Conservation (phyloP, 2,329 filamentous ascomycete species). For the Ceratocystis eucalypticola region DNA sequence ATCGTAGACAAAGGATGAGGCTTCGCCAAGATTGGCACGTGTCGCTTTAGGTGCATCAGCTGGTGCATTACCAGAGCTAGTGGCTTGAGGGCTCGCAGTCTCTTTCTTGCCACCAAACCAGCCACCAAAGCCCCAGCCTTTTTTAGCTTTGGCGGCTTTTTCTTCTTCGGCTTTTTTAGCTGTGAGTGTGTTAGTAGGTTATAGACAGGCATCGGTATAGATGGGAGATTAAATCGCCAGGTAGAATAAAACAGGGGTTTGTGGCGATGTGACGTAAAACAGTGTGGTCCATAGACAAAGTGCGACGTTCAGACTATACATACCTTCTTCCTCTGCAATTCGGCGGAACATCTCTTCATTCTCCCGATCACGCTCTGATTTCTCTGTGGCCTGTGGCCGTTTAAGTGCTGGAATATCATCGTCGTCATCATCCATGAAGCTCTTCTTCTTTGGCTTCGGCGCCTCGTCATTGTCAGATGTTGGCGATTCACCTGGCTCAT, state of each 20-base stretch:
- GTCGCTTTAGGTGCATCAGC: slow-evolving; percentile 52
- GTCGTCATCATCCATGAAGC: slow-evolving; percentile 70
- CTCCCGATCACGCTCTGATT: slow-evolving; percentile 58
- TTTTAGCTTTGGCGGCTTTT: slow-evolving; percentile 33
- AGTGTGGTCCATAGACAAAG: neutral
- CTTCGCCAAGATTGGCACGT: slow-evolving; percentile 83
- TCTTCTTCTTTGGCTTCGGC: slow-evolving; percentile 57
- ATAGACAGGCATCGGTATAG: slow-evolving; percentile 14
- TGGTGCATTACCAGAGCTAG: slow-evolving; percentile 26
- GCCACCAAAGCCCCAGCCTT: slow-evolving; percentile 67
- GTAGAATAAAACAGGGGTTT: neutral
- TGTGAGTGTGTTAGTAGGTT: slow-evolving; percentile 23
- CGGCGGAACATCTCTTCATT: slow-evolving; percentile 77
- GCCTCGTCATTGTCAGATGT: slow-evolving; percentile 33
- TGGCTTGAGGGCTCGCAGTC: slow-evolving; percentile 22
- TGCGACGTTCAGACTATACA: slow-evolving; percentile 24
- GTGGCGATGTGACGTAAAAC: neutral
- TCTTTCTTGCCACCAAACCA: slow-evolving; percentile 73
- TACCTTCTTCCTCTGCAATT: slow-evolving; percentile 63
- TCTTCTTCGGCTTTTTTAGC: slow-evolving; percentile 47
- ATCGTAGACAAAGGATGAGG: slow-evolving; percentile 87
- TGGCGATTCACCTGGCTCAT: slow-evolving; percentile 37
- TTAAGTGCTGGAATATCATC: slow-evolving; percentile 45
- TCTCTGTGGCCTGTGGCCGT: slow-evolving; percentile 38
- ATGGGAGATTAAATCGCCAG: neutral